phyloP scores from a whole-genome alignment of 2,329 filamentous ascomycete genomes.

The Cercospora sp. region DNA sequence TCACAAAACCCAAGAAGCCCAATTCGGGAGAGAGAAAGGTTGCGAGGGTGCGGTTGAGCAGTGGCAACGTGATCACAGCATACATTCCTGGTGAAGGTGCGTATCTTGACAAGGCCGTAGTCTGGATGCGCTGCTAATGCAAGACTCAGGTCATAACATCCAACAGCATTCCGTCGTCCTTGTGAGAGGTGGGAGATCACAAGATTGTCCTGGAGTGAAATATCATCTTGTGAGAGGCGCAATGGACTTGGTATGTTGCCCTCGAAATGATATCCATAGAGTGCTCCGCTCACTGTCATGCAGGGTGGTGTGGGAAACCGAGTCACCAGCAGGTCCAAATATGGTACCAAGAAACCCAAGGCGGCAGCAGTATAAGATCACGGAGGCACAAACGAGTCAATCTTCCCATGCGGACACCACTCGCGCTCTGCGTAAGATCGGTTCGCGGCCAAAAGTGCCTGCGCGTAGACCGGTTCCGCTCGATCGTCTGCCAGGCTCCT shows the following conservation, averaged over 20 bases:
- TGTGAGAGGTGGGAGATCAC: constrained; percentile 85
- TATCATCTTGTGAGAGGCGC: constrained; percentile 92
- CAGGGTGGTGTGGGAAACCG: constrained; percentile 89
- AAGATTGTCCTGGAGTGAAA: constrained; percentile 98
- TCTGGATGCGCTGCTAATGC: constrained; percentile 18
- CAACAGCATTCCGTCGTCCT: constrained; percentile 98
- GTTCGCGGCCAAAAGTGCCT: not conserved
- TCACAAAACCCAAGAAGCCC: constrained; percentile 95
- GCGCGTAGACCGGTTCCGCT: not conserved
- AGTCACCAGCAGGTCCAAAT: constrained; percentile 86
- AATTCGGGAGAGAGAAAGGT: constrained; percentile 98
- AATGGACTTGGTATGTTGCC: constrained; percentile 77
- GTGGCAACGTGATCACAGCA: constrained; percentile 80
- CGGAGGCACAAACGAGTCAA: not conserved
- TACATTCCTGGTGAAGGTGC: constrained; percentile 92
- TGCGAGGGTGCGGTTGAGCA: constrained; percentile 84
- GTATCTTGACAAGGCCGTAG: constrained; percentile 25
- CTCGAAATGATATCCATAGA: not conserved
- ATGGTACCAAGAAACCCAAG: constrained; percentile 99
- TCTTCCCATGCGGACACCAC: not conserved
- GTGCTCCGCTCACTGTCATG: constrained; percentile 8
- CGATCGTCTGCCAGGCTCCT: not conserved
- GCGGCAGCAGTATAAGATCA: constrained; percentile 51
- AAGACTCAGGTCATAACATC: constrained; percentile 75
- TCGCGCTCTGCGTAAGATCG: not conserved